A percentile compares a stretch with the other conserved stretches of the same genome.
Evolutionary conservation across 2,329 filamentous ascomycete genomes (phyloP).

Genomic region (Aspergillus viridinutans): DNA sequence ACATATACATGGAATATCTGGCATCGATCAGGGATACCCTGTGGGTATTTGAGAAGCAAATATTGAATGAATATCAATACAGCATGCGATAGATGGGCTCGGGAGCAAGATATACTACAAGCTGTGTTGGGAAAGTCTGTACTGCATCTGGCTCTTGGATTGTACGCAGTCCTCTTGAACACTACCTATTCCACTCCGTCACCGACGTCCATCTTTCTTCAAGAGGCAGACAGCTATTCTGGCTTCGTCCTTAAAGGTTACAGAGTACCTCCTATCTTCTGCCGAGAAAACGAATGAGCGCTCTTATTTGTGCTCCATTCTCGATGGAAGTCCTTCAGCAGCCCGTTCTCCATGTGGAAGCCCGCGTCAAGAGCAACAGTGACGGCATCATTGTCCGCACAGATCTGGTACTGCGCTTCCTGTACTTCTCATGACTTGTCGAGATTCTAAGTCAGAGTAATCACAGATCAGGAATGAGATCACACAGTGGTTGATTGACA

Average conservation of each 20-base stretch:
- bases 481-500: conserved; percentile 31
- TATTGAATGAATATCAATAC: background rate
- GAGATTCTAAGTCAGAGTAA: background rate
- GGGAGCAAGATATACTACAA: background rate
- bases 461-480: conserved; percentile 35
- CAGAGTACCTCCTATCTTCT: background rate
- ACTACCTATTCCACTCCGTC: too few species aligned
- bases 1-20: background rate
- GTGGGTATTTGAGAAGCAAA: background rate
- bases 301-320: background rate
- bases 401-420: conserved; percentile 23
- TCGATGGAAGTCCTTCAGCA: conserved; percentile 11
- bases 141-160: background rate
- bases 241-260: too few species aligned
- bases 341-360: conserved; percentile 38
- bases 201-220: too few species aligned
- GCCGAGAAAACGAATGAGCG: background rate
- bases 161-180: background rate
- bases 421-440: background rate
- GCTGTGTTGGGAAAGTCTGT: background rate
- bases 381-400: conserved; percentile 26
- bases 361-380: conserved; percentile 27
- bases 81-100: background rate
- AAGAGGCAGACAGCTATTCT: too few species aligned
- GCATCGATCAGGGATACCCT: background rate